phyloP scores from a whole-genome alignment of 1,139 yeast genomes.

The Waltiozyma sp. region DNA sequence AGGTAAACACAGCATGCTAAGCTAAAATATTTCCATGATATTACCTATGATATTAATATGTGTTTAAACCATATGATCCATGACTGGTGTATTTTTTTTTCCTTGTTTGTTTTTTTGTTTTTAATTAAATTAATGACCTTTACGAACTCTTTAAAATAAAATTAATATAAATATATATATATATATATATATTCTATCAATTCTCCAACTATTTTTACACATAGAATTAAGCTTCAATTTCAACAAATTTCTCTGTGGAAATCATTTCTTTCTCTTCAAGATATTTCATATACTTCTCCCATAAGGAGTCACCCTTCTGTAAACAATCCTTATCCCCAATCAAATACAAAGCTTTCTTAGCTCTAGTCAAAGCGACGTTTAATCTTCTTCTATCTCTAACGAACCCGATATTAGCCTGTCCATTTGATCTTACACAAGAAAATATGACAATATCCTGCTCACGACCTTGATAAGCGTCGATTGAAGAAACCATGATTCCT shows the following conservation, averaged over 20 bases:
- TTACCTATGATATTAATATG: too few relatives aligned
- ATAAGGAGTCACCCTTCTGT: background rate
- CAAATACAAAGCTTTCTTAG: conserved; percentile 42
- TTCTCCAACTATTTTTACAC: too few relatives aligned
- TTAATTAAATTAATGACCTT: too few relatives aligned
- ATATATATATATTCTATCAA: too few relatives aligned
- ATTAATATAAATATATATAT: too few relatives aligned
- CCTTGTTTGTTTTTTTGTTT: too few relatives aligned
- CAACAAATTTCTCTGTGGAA: background rate
- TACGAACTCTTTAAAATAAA: too few relatives aligned
- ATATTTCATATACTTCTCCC: background rate
- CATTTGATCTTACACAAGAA: conserved; percentile 51
- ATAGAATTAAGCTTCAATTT: background rate
- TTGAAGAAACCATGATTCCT: conserved; percentile 57
- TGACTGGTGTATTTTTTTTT: too few relatives aligned
- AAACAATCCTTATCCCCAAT: conserved; percentile 34
- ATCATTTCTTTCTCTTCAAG: background rate
- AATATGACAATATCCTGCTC: conserved; percentile 49
- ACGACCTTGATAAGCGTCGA: conserved; percentile 60
- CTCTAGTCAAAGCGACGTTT: conserved; percentile 57
- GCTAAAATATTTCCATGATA: too few relatives aligned
- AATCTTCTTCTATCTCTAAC: conserved; percentile 45
- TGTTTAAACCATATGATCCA: too few relatives aligned
- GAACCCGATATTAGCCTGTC: conserved; percentile 42
- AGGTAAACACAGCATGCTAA: too few relatives aligned